Conservation (phyloP, 495 filamentous ascomycete genomes). For the Parathielavia hyrcaniae region DNA sequence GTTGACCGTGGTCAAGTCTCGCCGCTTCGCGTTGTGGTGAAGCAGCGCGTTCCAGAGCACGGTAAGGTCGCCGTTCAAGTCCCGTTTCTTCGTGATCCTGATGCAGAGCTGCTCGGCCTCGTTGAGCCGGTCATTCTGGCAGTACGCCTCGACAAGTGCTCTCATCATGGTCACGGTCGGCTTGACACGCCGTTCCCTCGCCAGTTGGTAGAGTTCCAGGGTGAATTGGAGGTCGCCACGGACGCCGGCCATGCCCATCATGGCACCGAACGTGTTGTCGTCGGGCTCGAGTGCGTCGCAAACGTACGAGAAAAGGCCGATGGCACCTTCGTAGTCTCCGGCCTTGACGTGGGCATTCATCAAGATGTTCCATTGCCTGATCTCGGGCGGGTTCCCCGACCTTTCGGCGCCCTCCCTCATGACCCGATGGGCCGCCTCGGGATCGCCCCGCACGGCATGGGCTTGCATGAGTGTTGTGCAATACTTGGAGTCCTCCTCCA, state of each 20-base stretch:
- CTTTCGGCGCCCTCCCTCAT: conserved; percentile 53
- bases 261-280: conserved; percentile 56
- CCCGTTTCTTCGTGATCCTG: conserved; percentile 35
- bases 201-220: conserved; percentile 54
- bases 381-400: conserved; percentile 50
- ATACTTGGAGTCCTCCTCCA: conserved; percentile 35
- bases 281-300: conserved; percentile 46
- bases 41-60: conserved; percentile 76
- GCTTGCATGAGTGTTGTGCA: conserved; percentile 53
- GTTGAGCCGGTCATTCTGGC: conserved; percentile 52
- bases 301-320: conserved; percentile 54
- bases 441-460: conserved; percentile 58
- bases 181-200: conserved; percentile 40
- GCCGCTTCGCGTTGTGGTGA: conserved; percentile 56
- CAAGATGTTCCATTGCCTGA: conserved; percentile 65
- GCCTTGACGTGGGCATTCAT: conserved; percentile 62
- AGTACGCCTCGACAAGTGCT: conserved; percentile 61
- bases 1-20: conserved; percentile 56
- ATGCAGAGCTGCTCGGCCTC: conserved; percentile 56
- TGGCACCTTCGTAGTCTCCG: conserved; percentile 57
- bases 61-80: conserved; percentile 41
- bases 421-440: conserved; percentile 48
- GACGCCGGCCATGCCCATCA: conserved; percentile 66
- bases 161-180: conserved; percentile 50
- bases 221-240: conserved; percentile 68